Evolutionary conservation across 176 grass and related monocot species (phyloP).

Genomic region (Bolboschoenus planiculmis): DNA sequence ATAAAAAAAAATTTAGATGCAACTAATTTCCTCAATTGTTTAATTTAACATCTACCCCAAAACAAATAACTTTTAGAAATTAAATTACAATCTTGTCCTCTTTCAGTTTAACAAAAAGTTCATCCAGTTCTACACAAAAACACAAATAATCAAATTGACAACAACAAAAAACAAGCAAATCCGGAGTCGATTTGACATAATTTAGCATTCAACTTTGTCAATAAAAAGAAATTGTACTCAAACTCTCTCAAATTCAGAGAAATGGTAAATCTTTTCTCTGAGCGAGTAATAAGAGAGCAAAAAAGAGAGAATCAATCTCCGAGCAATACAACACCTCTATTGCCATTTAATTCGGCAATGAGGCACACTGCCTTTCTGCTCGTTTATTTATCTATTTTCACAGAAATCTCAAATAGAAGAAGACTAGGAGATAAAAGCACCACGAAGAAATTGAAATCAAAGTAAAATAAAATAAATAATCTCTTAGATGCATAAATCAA

Average conservation of each 20-base stretch:
- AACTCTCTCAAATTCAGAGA: constrained; percentile 2
- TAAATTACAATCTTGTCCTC: not conserved
- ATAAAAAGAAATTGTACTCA: not conserved
- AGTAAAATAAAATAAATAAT: not conserved
- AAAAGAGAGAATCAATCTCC: constrained; percentile 9
- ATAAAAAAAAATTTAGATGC: too few relatives aligned
- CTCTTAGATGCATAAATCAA: not conserved
- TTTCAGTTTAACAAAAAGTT: not conserved
- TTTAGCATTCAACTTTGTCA: not conserved
- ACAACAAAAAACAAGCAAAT: not conserved
- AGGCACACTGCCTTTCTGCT: constrained; percentile 27
- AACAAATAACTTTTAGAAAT: not conserved
- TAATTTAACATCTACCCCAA: too few relatives aligned
- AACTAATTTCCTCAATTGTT: too few relatives aligned
- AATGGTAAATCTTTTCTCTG: constrained; percentile 1
- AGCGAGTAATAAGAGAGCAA: not conserved
- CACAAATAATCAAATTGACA: too few relatives aligned
- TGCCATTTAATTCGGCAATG: constrained; percentile 9
- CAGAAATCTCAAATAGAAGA: not conserved
- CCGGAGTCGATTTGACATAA: not conserved
- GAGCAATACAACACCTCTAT: constrained; percentile 28
- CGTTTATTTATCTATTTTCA: not conserved
- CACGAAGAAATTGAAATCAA: not conserved
- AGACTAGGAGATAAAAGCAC: not conserved
- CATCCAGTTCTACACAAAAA: not conserved